These are phyloP conservation scores for Phytopythium helicoides DNA, from an alignment of 352 stramenopile genomes.

Conservation along the genomic window DNA sequence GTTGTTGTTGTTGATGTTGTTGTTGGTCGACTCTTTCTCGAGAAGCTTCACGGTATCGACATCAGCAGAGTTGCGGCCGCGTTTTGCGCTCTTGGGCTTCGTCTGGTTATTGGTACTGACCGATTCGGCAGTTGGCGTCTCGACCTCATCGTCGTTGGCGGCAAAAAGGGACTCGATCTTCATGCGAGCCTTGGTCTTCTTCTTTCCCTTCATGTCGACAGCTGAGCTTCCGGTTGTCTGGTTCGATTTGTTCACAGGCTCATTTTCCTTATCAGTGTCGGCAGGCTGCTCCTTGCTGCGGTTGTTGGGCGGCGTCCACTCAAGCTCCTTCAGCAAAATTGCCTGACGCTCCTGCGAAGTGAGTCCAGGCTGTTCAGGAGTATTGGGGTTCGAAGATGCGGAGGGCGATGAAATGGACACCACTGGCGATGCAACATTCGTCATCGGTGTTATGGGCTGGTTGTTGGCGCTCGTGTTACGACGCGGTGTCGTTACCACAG, in stretches of 20 bases:
- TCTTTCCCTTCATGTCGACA: conserved; percentile 4
- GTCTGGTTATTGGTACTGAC: neutral
- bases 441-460: conserved; percentile 8
- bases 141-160: conserved; percentile 9
- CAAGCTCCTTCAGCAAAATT: conserved; percentile 43
- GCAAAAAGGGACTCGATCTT: conserved; percentile 19
- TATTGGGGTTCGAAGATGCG: conserved; percentile 62
- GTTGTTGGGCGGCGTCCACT: conserved; percentile 42
- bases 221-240: neutral
- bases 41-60: neutral
- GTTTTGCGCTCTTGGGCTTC: neutral
- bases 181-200: conserved; percentile 19
- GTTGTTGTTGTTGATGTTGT: neutral
- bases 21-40: neutral
- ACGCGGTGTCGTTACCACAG: conserved; percentile 38
- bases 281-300: neutral
- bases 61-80: neutral
- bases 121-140: neutral
- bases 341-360: conserved; percentile 36
- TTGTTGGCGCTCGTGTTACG: conserved; percentile 2
- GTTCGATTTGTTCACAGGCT: neutral
- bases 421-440: conserved; percentile 50
- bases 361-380: conserved; percentile 38
- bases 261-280: conserved; percentile 3
- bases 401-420: conserved; percentile 71